phyloP scores from a whole-genome alignment of 2,329 filamentous ascomycete genomes.

The Dactylellina parvicollis region DNA sequence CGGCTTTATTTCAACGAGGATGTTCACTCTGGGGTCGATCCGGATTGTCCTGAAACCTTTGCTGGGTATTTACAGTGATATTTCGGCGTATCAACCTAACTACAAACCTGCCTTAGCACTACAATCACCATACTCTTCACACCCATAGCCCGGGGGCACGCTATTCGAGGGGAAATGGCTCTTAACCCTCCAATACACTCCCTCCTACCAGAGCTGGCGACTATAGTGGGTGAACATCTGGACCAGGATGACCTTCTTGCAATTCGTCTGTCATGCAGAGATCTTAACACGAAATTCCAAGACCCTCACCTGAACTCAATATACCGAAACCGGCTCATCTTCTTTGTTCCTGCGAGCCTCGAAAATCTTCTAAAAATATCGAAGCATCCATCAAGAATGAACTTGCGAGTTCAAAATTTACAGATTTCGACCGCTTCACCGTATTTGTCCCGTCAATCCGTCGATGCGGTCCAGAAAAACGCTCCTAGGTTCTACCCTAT shows the following conservation, averaged over 20 bases:
- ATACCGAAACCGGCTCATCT: conserved; percentile 1
- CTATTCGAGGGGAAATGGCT: too few relatives aligned
- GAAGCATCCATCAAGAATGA: conserved; percentile 19
- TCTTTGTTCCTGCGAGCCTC: background rate
- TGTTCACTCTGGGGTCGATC: too few relatives aligned
- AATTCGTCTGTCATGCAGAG: background rate
- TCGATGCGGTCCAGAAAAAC: too few relatives aligned
- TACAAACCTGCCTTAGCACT: too few relatives aligned
- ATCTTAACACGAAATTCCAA: background rate
- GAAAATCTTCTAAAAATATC: conserved; percentile 19
- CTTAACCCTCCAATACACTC: too few relatives aligned
- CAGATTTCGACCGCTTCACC: background rate
- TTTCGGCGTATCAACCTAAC: too few relatives aligned
- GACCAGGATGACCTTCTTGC: conserved; percentile 19
- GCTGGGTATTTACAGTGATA: too few relatives aligned
- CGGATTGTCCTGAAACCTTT: too few relatives aligned
- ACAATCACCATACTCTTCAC: too few relatives aligned
- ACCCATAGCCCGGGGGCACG: too few relatives aligned
- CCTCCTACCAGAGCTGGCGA: background rate
- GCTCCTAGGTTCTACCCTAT: too few relatives aligned
- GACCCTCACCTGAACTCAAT: background rate
- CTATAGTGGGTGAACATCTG: background rate
- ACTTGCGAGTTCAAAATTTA: background rate
- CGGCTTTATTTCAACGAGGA: too few relatives aligned
- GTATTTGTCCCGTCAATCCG: background rate